Conservation (phyloP, 208 protist genomes). For the Kentomonas sorsogonicus region DNA sequence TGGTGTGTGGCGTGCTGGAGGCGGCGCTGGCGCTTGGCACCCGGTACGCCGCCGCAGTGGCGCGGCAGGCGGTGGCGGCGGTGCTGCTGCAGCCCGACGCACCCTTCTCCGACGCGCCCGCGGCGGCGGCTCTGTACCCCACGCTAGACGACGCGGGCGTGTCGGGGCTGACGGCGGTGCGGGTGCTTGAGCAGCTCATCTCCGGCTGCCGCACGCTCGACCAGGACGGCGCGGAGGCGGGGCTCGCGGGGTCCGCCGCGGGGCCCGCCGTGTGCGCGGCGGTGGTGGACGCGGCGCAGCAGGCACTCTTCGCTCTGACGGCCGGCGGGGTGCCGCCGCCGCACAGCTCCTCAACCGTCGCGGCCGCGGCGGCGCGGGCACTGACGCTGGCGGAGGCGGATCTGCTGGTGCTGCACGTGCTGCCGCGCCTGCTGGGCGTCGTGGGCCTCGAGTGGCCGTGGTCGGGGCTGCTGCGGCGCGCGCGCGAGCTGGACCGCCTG, state of each 20-base stretch:
- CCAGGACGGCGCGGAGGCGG: too few species aligned
- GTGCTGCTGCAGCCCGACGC: background rate
- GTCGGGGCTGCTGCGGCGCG: constrained; percentile 57
- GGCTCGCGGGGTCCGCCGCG: too few species aligned
- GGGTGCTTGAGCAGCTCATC: background rate
- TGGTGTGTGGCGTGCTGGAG: background rate
- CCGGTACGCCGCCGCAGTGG: background rate
- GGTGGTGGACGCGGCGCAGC: constrained; percentile 45
- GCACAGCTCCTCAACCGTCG: too few species aligned
- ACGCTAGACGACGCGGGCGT: background rate
- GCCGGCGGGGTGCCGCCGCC: too few species aligned
- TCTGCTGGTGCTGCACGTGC: constrained; percentile 33
- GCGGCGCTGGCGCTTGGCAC: too few species aligned
- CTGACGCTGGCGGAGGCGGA: constrained; percentile 59
- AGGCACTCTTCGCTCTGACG: too few species aligned
- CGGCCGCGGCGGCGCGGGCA: too few species aligned
- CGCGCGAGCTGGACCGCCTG: constrained; percentile 39
- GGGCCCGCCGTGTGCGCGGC: too few species aligned
- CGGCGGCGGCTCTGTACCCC: background rate
- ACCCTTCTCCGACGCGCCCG: background rate
- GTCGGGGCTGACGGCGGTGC: background rate
- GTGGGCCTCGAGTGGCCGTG: constrained; percentile 80
- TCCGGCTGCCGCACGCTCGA: background rate
- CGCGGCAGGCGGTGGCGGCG: too few species aligned
- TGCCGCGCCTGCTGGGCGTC: constrained; percentile 67